Percentiles rank a stretch among this genome's conserved stretches.
phyloP scores from a whole-genome alignment of 805 yeast species.

The Blastobotrys robertii region DNA sequence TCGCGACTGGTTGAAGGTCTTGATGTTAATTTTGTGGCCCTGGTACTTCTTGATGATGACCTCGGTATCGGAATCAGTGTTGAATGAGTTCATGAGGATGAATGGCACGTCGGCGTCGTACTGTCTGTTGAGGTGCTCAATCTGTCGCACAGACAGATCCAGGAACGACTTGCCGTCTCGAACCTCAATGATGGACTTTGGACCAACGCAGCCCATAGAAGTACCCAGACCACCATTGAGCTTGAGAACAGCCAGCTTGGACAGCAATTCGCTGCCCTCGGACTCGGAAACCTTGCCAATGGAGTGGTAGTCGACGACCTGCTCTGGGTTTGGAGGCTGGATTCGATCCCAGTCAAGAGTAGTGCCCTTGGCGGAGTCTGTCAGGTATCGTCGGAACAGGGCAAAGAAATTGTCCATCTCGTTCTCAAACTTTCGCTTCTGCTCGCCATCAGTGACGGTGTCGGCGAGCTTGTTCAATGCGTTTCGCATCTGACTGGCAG shows the following conservation, averaged over 20 bases:
- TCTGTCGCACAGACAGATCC: slow-evolving; percentile 93
- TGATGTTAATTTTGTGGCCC: slow-evolving; percentile 90
- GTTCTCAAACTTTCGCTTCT: slow-evolving; percentile 54
- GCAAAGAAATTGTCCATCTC: slow-evolving; percentile 94
- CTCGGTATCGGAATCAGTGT: slow-evolving; percentile 93
- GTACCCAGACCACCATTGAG: slow-evolving; percentile 98
- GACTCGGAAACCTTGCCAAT: slow-evolving; percentile 31
- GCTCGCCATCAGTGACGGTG: slow-evolving; percentile 44
- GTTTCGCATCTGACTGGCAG: slow-evolving; percentile 97
- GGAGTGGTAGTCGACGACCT: slow-evolving; percentile 70
- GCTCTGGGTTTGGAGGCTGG: slow-evolving; percentile 79
- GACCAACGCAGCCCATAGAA: slow-evolving; percentile 99
- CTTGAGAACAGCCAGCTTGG: slow-evolving; percentile 88
- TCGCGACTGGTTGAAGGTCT: slow-evolving; percentile 95
- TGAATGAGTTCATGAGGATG: slow-evolving; percentile 95
- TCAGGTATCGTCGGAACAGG: slow-evolving; percentile 81
- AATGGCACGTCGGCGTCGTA: slow-evolving; percentile 91
- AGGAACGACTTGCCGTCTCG: slow-evolving; percentile 97
- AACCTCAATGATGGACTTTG: slow-evolving; percentile 91
- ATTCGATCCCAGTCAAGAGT: slow-evolving; percentile 92
- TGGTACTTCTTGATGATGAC: slow-evolving; percentile 92
- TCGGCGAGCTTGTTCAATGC: slow-evolving; percentile 85
- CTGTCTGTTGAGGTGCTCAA: slow-evolving; percentile 84
- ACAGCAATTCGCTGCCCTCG: slow-evolving; percentile 40
- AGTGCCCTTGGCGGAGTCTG: slow-evolving; percentile 79